Conservation (phyloP, 78 protist species). For the Dictyostelium firmibasis region DNA sequence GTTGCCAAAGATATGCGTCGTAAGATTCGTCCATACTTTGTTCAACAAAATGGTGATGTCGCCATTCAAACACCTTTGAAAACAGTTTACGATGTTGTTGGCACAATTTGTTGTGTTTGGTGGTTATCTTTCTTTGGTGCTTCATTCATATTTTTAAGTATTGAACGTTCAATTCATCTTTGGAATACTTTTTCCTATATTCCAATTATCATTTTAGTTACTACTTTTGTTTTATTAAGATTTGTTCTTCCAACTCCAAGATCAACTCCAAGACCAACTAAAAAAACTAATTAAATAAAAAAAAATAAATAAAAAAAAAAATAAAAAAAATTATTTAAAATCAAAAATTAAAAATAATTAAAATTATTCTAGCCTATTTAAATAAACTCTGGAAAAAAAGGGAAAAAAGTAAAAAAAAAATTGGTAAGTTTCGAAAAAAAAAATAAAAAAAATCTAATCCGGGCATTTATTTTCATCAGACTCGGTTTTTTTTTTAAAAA, state of each 20-base stretch:
- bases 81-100: slow-evolving; percentile 56
- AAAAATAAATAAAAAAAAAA: not conserved
- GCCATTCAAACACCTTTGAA: slow-evolving; percentile 42
- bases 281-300: not conserved
- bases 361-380: no score
- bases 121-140: slow-evolving; percentile 66
- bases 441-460: not conserved
- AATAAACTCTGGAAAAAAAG: not conserved
- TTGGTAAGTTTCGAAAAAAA: no score
- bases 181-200: slow-evolving; percentile 22
- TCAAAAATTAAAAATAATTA: no score
- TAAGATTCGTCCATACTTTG: slow-evolving; percentile 74
- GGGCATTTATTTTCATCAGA: not conserved
- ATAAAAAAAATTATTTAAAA: not conserved
- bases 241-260: slow-evolving; percentile 59
- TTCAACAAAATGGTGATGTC: not conserved
- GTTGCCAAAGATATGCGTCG: slow-evolving; percentile 81
- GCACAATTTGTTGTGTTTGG: slow-evolving; percentile 41
- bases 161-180: slow-evolving; percentile 9
- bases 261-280: slow-evolving; percentile 9
- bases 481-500: not conserved
- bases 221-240: slow-evolving; percentile 42
- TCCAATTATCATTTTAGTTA: slow-evolving; percentile 25
- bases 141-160: slow-evolving; percentile 12
- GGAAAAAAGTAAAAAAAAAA: not conserved